phyloP scores from a whole-genome alignment of 2,329 filamentous ascomycete species.

The Coniochaeta sp. region DNA sequence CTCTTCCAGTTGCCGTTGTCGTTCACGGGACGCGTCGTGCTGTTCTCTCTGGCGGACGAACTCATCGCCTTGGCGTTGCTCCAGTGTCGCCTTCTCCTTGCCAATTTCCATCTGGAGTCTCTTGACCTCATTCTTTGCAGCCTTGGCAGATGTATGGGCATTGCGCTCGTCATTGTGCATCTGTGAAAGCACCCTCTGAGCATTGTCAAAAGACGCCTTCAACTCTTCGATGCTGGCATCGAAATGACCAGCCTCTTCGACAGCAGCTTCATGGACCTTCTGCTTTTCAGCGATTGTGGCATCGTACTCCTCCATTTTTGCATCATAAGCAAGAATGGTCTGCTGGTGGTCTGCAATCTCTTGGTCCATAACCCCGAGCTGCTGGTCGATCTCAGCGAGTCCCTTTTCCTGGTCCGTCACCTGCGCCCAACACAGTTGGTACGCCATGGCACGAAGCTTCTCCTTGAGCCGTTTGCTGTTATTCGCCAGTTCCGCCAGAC shows the following conservation, averaged over 20 bases:
- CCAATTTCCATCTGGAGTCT: constrained; percentile 39
- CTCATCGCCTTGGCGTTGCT: constrained; percentile 62
- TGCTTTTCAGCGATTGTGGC: constrained; percentile 33
- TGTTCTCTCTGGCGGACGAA: constrained; percentile 55
- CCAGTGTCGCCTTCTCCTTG: constrained; percentile 54
- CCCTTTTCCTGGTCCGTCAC: constrained; percentile 67
- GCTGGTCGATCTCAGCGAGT: constrained; percentile 29
- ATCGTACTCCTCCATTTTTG: constrained; percentile 38
- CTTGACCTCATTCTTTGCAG: constrained; percentile 39
- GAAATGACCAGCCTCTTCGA: constrained; percentile 38
- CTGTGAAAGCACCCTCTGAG: constrained; percentile 46
- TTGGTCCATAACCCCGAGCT: constrained; percentile 28
- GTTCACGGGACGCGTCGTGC: constrained; percentile 54
- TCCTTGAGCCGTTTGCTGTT: constrained; percentile 59
- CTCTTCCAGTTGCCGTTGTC: constrained; percentile 33
- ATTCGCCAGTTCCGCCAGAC: constrained; percentile 57
- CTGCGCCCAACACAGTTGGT: constrained; percentile 80
- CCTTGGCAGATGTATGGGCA: constrained; percentile 52
- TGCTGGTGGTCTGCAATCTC: constrained; percentile 35
- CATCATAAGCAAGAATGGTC: constrained; percentile 36
- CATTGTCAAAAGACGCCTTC: constrained; percentile 12
- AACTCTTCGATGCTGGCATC: constrained; percentile 37
- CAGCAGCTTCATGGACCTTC: constrained; percentile 31
- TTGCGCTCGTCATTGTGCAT: constrained; percentile 59
- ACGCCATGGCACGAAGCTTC: constrained; percentile 50